Evolutionary conservation across 495 filamentous ascomycete genomes (phyloP), one percentile per base, ranked within the genome.

Genomic region (Penicillium verhagenii): DNA sequence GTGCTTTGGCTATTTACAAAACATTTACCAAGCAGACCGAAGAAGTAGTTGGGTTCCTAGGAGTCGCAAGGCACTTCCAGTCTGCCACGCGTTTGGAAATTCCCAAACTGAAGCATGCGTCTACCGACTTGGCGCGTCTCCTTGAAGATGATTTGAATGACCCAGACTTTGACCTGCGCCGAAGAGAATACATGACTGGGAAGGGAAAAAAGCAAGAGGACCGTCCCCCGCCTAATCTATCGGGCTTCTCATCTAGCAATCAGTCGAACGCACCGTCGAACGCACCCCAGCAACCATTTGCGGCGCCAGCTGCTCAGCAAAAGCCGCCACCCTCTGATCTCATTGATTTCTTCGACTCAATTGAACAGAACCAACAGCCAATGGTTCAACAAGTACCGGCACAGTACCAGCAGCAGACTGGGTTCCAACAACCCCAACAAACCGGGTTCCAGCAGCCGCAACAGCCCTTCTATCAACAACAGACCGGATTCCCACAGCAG

Each of bases 301-400:
- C 33, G 6, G 13, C 10, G 33, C 33, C 48, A 23, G 42, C 58
- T 9, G 57, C 64, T 54, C 60, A 66, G 58, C 65, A 70, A 53
- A 73, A 79, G 20, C 86, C 85, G 52, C 82, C 84, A 3, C 86
- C 88, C 0, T 79, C 86, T 44, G 90, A 97, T 72, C 75, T 99
- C 48, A 99, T 99, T 61, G 94, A 99, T 68, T 96, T 99, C 69
- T 99, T 99, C 66, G 94, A 94, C 55, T 93, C 93, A 2, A 97
- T 99, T 64, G 92, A 97, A 62, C 87, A 89, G 61, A 92, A 93
- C 56, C 91, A 93, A 69, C 90, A 92, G 53, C 79, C 80, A 2
- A 83, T 89, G 70, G 71, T 59, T 19, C 70, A 74, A 47, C 58
- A 68, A 47, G 58, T 61, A 26, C 67, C 77, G 50, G 56, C 65